Conservation (phyloP, 2,329 filamentous ascomycete genomes). For the Tolypocladium sp. region DNA sequence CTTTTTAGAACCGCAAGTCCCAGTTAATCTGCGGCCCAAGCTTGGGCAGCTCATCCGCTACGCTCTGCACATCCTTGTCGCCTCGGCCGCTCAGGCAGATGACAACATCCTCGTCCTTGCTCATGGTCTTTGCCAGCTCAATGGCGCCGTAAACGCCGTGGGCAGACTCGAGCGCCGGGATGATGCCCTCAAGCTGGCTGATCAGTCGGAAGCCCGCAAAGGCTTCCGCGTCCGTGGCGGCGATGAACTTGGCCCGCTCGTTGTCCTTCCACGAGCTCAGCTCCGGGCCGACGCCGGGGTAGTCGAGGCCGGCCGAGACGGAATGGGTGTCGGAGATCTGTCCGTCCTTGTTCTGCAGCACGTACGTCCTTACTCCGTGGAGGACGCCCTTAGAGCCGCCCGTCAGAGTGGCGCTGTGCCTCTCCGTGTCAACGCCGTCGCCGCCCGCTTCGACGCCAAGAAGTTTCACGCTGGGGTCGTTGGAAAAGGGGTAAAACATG, state of each 20-base stretch:
- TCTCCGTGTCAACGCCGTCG: slow-evolving; percentile 76
- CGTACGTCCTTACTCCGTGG: slow-evolving; percentile 92
- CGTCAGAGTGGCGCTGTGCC: slow-evolving; percentile 81
- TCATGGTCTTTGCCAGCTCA: slow-evolving; percentile 87
- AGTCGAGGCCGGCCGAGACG: slow-evolving; percentile 91
- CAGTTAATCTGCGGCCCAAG: slow-evolving; percentile 81
- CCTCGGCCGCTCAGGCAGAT: slow-evolving; percentile 89
- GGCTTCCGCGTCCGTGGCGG: slow-evolving; percentile 85
- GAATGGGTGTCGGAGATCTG: slow-evolving; percentile 96
- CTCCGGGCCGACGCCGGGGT: slow-evolving; percentile 93
- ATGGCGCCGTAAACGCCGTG: slow-evolving; percentile 88
- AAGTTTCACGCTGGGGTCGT: slow-evolving; percentile 76
- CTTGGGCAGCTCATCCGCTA: slow-evolving; percentile 85
- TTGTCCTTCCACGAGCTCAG: slow-evolving; percentile 88
- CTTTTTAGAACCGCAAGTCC: slow-evolving; percentile 51
- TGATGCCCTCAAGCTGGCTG: slow-evolving; percentile 87
- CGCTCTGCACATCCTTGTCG: slow-evolving; percentile 98
- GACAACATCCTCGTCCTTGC: slow-evolving; percentile 79
- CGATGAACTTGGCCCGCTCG: slow-evolving; percentile 76
- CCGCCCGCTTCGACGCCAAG: slow-evolving; percentile 93
- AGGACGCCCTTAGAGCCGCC: slow-evolving; percentile 86
- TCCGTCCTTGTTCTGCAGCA: slow-evolving; percentile 85
- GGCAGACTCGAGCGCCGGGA: slow-evolving; percentile 86
- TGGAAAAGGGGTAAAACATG: slow-evolving; percentile 96
- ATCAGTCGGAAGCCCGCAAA: slow-evolving; percentile 80